Base-by-base conservation (phyloP, 192 early-diverging fungal genomes). In the Mortierella claussenii region DNA sequence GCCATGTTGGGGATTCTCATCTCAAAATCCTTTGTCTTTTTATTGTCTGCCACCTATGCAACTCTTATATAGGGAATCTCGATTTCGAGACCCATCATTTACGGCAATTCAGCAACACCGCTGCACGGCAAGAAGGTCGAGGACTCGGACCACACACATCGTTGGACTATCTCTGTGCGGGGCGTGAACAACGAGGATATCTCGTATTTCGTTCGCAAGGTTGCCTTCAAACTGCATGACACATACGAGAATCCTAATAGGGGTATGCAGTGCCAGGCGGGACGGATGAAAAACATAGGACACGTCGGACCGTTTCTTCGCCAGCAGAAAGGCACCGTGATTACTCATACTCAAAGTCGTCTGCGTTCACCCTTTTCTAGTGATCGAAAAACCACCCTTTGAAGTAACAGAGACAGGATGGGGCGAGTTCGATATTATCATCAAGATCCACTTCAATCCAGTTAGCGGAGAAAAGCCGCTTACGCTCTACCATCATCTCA, bases 401-500 rank as follows among this genome's bases (percentile, higher is more conserved):
- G 95, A 96, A 78, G 90, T 98, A 27, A 83, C 88, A 30, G 98
- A 99, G 78, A 95, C 98, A 15, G 98, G 98, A 32, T 99, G 98
- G 98, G 98, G 98, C 66, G 96, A 99, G 82, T 99, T 99, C 80
- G 96, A 98, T 56, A 94, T 99, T 52, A 83, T 89, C 26, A 98
- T 98, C 60, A 96, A 95, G 70, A 88, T 99, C 32, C 89, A 90
- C 62, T 95, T 98, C 69, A 84, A 88, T 18, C 89, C 92, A 30
- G 69, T 81, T 13, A 81, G 89, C 34, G 93, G 92, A 55, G 94
- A 95, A 54, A 90, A 91, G 74, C 85, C 90, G 20, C 86, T 97
- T 24, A 85, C 87, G 17, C 79, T 99, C 9, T 94, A 90, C 73
- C 96, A 98, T 78, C 92, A 93, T 79, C 84, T 99, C 54, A 89